A percentile compares a stretch with the other conserved stretches of the same genome.
Conservation (phyloP, 2,329 filamentous ascomycete genomes). For the Penicillium sp. region DNA sequence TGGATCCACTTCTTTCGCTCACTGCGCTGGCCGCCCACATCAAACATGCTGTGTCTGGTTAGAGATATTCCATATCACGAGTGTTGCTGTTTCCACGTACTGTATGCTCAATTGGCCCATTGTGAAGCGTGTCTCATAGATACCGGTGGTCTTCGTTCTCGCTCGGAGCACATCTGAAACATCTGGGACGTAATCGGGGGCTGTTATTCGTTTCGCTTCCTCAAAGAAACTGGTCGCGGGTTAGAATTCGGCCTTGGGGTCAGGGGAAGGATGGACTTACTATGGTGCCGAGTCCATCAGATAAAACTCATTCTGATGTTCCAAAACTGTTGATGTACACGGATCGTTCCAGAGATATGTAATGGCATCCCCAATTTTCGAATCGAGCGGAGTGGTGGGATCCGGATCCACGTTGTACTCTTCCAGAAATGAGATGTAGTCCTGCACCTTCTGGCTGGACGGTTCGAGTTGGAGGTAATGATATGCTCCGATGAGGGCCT, state of each 20-base stretch:
- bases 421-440: conserved; percentile 74
- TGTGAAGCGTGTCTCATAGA: conserved; percentile 97
- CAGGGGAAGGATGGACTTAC: conserved; percentile 53
- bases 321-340: conserved; percentile 76
- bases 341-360: conserved; percentile 87
- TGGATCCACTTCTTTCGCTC: conserved; percentile 99
- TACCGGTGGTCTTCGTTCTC: conserved; percentile 96
- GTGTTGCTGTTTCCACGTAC: conserved; percentile 55
- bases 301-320: conserved; percentile 97
- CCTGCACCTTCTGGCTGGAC: conserved; percentile 66
- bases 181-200: conserved; percentile 80
- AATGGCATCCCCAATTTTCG: conserved; percentile 76
- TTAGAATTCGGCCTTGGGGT: conserved; percentile 12
- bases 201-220: conserved; percentile 80
- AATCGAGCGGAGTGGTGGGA: conserved; percentile 78
- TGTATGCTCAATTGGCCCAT: conserved; percentile 99
- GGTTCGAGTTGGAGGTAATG: conserved; percentile 85
- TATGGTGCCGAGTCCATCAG: conserved; percentile 99
- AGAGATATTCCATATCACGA: conserved; percentile 21
- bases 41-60: conserved; percentile 76
- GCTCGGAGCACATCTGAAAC: conserved; percentile 95
- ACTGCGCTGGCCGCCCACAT: conserved; percentile 93
- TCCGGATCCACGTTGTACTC: conserved; percentile 89
- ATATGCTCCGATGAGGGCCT: conserved; percentile 87
- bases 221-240: conserved; percentile 77